These are phyloP conservation scores for Cucurbita ficifolia DNA, from an alignment of 306 rosid species.

Conservation along the genomic window DNA sequence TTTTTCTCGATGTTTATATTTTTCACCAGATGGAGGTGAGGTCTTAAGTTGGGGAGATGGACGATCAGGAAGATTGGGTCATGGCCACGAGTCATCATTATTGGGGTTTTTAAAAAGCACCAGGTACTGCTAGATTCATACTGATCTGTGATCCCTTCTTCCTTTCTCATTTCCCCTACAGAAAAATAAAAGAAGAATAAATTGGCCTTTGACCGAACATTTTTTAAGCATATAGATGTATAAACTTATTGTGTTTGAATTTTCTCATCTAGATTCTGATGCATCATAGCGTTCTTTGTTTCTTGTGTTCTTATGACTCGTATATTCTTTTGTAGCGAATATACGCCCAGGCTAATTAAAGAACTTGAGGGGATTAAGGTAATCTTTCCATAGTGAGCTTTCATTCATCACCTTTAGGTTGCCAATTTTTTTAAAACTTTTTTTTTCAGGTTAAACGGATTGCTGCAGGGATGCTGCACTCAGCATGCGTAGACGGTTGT, in stretches of 20 bases:
- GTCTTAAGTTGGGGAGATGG: conserved; percentile 89
- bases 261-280: not conserved
- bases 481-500: conserved; percentile 82
- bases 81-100: conserved; percentile 52
- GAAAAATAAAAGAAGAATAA: not conserved
- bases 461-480: conserved; percentile 79
- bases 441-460: conserved; percentile 44
- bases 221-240: not conserved
- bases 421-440: not conserved
- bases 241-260: not conserved
- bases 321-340: conserved; percentile 45
- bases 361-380: conserved; percentile 89
- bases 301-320: not conserved
- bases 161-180: not conserved
- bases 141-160: not conserved
- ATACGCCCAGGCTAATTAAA: conserved; percentile 82
- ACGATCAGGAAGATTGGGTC: conserved; percentile 87
- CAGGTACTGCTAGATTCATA: conserved; percentile 26
- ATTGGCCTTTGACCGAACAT: not conserved
- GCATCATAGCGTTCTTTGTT: not conserved
- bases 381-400: conserved; percentile 13
- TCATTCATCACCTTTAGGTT: not conserved
- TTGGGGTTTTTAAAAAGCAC: conserved; percentile 54
- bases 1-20: conserved; percentile 8
- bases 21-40: conserved; percentile 60